A percentile compares a stretch with the other conserved stretches of the same genome.
These are phyloP conservation scores for Aspergillus sp. DNA, from an alignment of 2,329 filamentous ascomycete genomes.

Conservation along the genomic window DNA sequence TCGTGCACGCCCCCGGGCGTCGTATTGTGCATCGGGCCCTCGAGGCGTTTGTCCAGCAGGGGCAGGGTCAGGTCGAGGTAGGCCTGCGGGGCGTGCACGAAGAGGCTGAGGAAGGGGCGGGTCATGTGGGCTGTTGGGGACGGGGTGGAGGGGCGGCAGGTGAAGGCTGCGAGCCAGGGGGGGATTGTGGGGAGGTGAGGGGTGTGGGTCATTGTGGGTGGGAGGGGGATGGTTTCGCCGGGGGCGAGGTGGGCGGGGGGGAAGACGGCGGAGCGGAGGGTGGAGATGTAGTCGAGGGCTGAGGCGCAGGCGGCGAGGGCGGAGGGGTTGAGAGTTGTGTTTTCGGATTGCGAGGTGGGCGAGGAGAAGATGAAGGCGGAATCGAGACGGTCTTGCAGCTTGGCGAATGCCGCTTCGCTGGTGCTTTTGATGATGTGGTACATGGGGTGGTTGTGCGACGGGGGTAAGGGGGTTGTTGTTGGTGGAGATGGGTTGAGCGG, in stretches of 20 bases:
- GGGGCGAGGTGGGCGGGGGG: neutral
- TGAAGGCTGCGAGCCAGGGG: neutral
- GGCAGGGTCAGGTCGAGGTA: slow-evolving; percentile 2
- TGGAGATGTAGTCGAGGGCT: neutral
- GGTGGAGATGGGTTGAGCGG: neutral
- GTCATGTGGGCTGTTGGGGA: neutral
- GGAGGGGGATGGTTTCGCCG: neutral
- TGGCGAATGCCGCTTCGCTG: neutral
- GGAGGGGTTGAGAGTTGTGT: too few relatives aligned
- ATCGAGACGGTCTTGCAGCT: neutral
- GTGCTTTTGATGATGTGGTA: neutral
- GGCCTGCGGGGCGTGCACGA: neutral
- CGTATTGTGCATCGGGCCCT: neutral
- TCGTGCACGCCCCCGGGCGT: neutral
- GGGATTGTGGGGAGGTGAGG: neutral
- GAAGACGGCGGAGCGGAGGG: neutral
- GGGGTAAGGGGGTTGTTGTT: neutral
- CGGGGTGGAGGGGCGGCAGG: neutral
- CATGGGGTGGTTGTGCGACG: slow-evolving; percentile 4
- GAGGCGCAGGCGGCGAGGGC: slow-evolving; percentile 5
- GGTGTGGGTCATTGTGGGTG: neutral
- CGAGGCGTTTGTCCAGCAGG: neutral
- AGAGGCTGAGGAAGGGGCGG: slow-evolving; percentile 1
- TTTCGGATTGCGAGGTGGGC: neutral
- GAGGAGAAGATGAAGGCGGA: neutral